Conservation (phyloP, 2,329 filamentous ascomycete genomes). For the Colletotrichum tofieldiae region DNA sequence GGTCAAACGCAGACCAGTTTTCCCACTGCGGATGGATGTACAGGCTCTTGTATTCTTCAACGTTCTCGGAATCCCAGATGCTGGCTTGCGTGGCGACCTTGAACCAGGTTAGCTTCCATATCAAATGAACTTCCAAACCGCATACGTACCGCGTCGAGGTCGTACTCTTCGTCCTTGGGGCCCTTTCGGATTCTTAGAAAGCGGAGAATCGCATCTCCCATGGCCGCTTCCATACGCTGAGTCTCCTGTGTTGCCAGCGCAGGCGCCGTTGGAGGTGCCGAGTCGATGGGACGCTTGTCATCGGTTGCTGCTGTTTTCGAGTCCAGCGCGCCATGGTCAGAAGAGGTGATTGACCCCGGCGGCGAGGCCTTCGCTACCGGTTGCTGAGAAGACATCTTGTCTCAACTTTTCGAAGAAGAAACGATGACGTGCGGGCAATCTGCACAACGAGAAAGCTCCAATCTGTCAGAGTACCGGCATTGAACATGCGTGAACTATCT, state of each 20-base stretch:
- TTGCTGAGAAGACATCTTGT: slow-evolving; percentile 31
- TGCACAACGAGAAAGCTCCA: neutral
- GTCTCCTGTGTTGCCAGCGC: slow-evolving; percentile 48
- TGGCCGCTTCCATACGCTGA: slow-evolving; percentile 50
- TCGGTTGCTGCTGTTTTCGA: slow-evolving; percentile 5
- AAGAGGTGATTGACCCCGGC: slow-evolving; percentile 33
- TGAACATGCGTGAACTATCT: neutral
- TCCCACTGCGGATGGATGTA: slow-evolving; percentile 57
- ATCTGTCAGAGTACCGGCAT: neutral
- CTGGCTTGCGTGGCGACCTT: slow-evolving; percentile 55
- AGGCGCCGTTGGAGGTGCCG: slow-evolving; percentile 33
- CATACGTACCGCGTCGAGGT: slow-evolving; percentile 49
- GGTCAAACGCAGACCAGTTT: slow-evolving; percentile 53
- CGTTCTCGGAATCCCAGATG: slow-evolving; percentile 55
- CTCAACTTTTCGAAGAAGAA: neutral
- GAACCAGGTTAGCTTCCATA: slow-evolving; percentile 37
- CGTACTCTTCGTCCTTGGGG: slow-evolving; percentile 47
- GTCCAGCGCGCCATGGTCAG: slow-evolving; percentile 22
- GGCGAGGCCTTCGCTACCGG: slow-evolving; percentile 14
- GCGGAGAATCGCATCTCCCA: slow-evolving; percentile 53
- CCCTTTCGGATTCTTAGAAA: slow-evolving; percentile 53
- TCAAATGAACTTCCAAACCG: neutral
- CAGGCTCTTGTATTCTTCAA: slow-evolving; percentile 53
- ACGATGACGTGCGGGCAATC: neutral
- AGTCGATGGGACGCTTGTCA: slow-evolving; percentile 10